Conservation (phyloP, 768 basidiomycete species). For the Boletus insuetus region DNA sequence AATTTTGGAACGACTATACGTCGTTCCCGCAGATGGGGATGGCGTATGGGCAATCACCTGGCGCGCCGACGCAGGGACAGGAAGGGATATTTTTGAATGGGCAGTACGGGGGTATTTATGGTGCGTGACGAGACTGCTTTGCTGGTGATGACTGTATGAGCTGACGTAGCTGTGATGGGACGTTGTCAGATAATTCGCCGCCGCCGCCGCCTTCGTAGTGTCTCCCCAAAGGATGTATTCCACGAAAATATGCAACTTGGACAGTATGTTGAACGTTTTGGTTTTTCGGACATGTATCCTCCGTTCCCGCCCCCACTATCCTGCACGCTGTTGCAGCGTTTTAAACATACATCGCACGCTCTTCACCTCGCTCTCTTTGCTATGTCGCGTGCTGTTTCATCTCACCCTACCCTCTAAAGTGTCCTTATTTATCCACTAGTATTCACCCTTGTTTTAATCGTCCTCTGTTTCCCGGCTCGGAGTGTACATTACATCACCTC, state of each 20-base stretch:
- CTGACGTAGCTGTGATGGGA: neutral
- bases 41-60: conserved; percentile 31
- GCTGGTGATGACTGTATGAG: neutral
- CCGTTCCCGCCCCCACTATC: neutral
- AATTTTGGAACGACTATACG: conserved; percentile 57
- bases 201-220: conserved; percentile 6
- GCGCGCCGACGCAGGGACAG: conserved; percentile 13
- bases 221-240: neutral
- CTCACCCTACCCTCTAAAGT: too few species aligned
- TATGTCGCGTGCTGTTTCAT: neutral
- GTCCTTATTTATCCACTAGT: neutral
- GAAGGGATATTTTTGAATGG: conserved; percentile 23
- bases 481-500: neutral
- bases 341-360: too few species aligned
- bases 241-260: neutral
- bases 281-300: neutral
- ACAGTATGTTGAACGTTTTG: neutral
- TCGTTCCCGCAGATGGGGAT: conserved; percentile 49
- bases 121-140: conserved; percentile 14
- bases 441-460: neutral
- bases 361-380: neutral
- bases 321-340: neutral
- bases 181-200: conserved; percentile 6
- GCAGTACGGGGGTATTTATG: conserved; percentile 28
- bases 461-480: too few species aligned